These are phyloP conservation scores for Ascochyta lentis DNA, from an alignment of 2,329 filamentous ascomycete species.

Conservation along the genomic window DNA sequence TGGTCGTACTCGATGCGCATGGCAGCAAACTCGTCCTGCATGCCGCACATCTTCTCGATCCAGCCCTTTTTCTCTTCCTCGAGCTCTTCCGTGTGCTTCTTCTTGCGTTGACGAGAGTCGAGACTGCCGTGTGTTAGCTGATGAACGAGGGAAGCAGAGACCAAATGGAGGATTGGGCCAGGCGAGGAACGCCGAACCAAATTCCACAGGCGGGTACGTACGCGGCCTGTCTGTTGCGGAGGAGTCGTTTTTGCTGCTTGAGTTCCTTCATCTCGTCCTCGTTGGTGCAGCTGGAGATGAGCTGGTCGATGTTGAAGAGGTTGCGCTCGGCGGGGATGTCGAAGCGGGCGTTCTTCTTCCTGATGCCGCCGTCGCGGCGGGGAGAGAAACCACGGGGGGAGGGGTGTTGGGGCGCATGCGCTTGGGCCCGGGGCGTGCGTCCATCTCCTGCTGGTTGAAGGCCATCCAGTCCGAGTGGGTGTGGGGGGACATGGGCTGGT, in stretches of 20 bases:
- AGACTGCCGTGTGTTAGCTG: conserved; percentile 66
- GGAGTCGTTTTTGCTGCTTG: conserved; percentile 95
- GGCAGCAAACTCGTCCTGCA: conserved; percentile 78
- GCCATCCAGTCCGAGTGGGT: conserved; percentile 66
- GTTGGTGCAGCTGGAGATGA: conserved; percentile 86
- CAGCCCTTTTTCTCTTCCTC: conserved; percentile 97
- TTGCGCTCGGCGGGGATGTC: conserved; percentile 95
- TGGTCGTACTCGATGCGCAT: conserved; percentile 68
- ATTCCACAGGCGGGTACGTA: conserved; percentile 63
- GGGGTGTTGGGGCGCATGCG: conserved; percentile 71
- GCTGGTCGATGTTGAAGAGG: conserved; percentile 89
- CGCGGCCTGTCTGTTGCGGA: conserved; percentile 96
- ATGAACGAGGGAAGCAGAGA: conserved; percentile 34
- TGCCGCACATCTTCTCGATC: conserved; percentile 74
- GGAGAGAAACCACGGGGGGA: conserved; percentile 76
- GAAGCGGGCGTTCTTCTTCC: conserved; percentile 99
- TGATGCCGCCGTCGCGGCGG: conserved; percentile 81
- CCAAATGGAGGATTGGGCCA: conserved; percentile 42
- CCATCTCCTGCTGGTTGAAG: conserved; percentile 59
- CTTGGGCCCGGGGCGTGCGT: conserved; percentile 56
- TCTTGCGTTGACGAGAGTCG: conserved; percentile 96
- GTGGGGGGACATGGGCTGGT: conserved; percentile 65
- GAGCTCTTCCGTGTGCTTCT: conserved; percentile 94
- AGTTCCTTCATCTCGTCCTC: conserved; percentile 96
- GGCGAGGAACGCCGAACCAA: conserved; percentile 39